phyloP scores from a whole-genome alignment of 2,329 filamentous ascomycete species.

The Coniochaeta pulveracea region DNA sequence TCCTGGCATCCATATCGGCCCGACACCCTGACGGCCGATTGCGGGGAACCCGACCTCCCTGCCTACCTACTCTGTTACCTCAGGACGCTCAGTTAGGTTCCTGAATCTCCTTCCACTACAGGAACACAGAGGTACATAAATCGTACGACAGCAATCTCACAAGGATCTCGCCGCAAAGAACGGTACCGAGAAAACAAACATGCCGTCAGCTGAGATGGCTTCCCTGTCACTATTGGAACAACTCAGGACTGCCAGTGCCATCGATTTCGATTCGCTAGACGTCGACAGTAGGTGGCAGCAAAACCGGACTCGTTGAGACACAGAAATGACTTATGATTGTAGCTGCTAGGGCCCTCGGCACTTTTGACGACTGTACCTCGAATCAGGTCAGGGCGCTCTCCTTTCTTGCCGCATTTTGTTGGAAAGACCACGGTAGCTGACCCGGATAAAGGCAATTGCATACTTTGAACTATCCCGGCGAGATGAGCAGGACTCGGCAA shows the following conservation, averaged over 20 bases:
- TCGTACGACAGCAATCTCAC: too few species aligned
- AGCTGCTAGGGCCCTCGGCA: conserved; percentile 33
- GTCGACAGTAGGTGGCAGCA: conserved; percentile 33
- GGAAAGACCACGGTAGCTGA: not conserved
- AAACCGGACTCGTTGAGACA: not conserved
- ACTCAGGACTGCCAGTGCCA: conserved; percentile 27
- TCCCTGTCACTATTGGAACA: conserved; percentile 23
- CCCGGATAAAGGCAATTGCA: conserved; percentile 32
- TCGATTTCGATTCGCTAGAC: conserved; percentile 42
- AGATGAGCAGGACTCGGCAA: conserved; percentile 15
- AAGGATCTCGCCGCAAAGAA: too few species aligned
- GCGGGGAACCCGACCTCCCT: not conserved
- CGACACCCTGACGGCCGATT: not conserved
- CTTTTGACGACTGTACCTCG: conserved; percentile 41
- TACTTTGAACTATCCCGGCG: conserved; percentile 31
- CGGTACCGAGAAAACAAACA: too few species aligned
- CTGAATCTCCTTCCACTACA: not conserved
- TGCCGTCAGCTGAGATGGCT: not conserved
- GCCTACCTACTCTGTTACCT: not conserved
- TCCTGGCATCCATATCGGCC: too few species aligned
- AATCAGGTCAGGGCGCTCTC: conserved; percentile 29
- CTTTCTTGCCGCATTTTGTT: not conserved
- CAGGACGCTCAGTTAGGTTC: not conserved
- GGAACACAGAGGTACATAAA: not conserved
- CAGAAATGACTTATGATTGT: not conserved